These are phyloP conservation scores for Mycoemilia scoparia DNA, from an alignment of 192 early-diverging fungal genomes.

Conservation along the genomic window DNA sequence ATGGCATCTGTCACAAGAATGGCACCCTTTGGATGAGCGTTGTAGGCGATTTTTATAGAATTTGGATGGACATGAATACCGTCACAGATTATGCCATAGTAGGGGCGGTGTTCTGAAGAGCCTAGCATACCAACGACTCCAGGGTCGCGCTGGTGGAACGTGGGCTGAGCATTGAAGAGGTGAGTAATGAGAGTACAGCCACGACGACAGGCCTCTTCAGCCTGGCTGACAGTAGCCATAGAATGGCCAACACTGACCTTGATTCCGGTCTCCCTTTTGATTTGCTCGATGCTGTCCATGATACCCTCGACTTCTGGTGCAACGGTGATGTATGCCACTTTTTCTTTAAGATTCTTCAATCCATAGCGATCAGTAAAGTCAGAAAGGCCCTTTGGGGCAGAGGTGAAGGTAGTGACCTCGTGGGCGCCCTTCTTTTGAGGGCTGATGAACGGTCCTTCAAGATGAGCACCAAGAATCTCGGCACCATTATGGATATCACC, in stretches of 20 bases:
- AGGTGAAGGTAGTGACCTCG: conserved; percentile 37
- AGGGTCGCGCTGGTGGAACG: conserved; percentile 77
- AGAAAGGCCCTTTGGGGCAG: conserved; percentile 36
- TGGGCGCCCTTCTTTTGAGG: conserved; percentile 63
- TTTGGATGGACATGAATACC: conserved; percentile 70
- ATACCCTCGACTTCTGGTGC: conserved; percentile 65
- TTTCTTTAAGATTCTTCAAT: conserved; percentile 28
- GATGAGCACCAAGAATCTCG: conserved; percentile 48
- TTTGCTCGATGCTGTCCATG: conserved; percentile 39
- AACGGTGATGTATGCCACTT: conserved; percentile 53
- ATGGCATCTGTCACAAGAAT: conserved; percentile 71
- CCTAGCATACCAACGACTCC: conserved; percentile 65
- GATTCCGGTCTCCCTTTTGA: conserved; percentile 41
- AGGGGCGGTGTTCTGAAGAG: conserved; percentile 35
- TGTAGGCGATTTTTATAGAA: conserved; percentile 62
- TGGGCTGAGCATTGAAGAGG: conserved; percentile 72
- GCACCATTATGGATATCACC: conserved; percentile 45
- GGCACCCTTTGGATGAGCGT: conserved; percentile 55
- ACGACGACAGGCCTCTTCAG: conserved; percentile 35
- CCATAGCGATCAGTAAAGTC: conserved; percentile 60
- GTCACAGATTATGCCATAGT: conserved; percentile 71
- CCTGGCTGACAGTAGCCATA: conserved; percentile 39
- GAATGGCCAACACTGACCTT: conserved; percentile 52
- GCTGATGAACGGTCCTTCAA: conserved; percentile 54
- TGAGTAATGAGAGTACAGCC: conserved; percentile 64